phyloP scores from a whole-genome alignment of 176 grass and related monocot genomes.

The Raddia guianensis region DNA sequence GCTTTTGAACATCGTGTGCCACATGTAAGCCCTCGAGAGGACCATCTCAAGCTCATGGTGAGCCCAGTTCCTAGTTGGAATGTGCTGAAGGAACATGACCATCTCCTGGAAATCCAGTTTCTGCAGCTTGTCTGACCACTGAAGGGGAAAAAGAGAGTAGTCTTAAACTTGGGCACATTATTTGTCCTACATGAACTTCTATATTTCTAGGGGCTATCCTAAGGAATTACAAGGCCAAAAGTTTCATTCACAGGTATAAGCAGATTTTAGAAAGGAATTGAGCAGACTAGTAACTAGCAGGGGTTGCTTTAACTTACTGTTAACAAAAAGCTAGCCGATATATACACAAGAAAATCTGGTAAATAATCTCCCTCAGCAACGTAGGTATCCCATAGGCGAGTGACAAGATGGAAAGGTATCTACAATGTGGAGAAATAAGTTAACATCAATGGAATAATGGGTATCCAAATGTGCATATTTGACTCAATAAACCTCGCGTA shows the following conservation, averaged over 20 bases:
- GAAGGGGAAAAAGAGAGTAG: conserved; percentile 22
- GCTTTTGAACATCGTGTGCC: conserved; percentile 92
- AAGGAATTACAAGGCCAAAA: not conserved
- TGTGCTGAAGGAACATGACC: conserved; percentile 98
- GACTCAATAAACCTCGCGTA: conserved; percentile 73
- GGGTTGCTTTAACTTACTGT: conserved; percentile 62
- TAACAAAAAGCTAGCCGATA: conserved; percentile 95
- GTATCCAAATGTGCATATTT: not conserved
- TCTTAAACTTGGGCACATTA: not conserved
- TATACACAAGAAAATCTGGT: conserved; percentile 97
- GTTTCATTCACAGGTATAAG: not conserved
- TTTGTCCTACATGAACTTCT: not conserved
- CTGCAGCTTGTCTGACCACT: conserved; percentile 97
- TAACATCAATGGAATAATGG: not conserved
- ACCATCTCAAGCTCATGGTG: conserved; percentile 93
- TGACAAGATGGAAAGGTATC: conserved; percentile 95
- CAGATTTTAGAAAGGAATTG: not conserved
- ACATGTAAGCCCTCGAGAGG: conserved; percentile 93
- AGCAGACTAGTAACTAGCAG: not conserved
- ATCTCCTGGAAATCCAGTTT: conserved; percentile 97
- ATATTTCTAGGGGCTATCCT: not conserved
- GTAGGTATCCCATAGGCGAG: conserved; percentile 92
- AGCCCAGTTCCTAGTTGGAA: conserved; percentile 88
- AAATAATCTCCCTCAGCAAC: conserved; percentile 95
- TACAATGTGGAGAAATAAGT: conserved; percentile 41